Conservation (phyloP, 1,284 basidiomycete genomes). For the Cryptococcus sp. region DNA sequence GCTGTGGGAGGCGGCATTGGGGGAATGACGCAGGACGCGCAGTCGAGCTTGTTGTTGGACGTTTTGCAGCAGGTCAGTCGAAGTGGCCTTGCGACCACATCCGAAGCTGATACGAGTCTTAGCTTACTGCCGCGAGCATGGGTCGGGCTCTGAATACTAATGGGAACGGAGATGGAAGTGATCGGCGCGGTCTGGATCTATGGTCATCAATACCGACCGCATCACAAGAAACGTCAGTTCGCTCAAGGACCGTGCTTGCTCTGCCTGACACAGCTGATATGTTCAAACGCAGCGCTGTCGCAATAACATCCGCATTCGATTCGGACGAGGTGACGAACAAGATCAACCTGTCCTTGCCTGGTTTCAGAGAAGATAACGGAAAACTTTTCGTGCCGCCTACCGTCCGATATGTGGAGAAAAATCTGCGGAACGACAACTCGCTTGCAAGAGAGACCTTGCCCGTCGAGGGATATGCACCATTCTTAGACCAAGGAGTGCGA, state of each 20-base stretch:
- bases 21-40: slow-evolving; percentile 39
- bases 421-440: slow-evolving; percentile 32
- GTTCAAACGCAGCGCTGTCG: slow-evolving; percentile 24
- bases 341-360: slow-evolving; percentile 88
- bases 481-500: slow-evolving; percentile 41
- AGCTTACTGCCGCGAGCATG: slow-evolving; percentile 46
- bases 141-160: slow-evolving; percentile 19
- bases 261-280: not conserved
- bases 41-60: slow-evolving; percentile 46
- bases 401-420: slow-evolving; percentile 71
- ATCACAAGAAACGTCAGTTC: slow-evolving; percentile 33
- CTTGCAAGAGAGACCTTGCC: slow-evolving; percentile 38
- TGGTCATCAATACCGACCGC: slow-evolving; percentile 42
- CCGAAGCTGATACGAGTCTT: not conserved
- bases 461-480: slow-evolving; percentile 46
- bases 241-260: no score
- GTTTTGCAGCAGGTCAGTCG: slow-evolving; percentile 42
- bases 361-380: slow-evolving; percentile 80
- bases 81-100: no score
- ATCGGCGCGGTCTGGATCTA: slow-evolving; percentile 30
- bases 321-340: slow-evolving; percentile 77
- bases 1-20: slow-evolving; percentile 30
- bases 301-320: slow-evolving; percentile 69
- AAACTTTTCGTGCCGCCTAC: slow-evolving; percentile 93
- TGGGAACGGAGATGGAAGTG: slow-evolving; percentile 7